These are phyloP conservation scores for Discostella pseudostelligera DNA, from an alignment of 108 stramenopile species.

Conservation along the genomic window DNA sequence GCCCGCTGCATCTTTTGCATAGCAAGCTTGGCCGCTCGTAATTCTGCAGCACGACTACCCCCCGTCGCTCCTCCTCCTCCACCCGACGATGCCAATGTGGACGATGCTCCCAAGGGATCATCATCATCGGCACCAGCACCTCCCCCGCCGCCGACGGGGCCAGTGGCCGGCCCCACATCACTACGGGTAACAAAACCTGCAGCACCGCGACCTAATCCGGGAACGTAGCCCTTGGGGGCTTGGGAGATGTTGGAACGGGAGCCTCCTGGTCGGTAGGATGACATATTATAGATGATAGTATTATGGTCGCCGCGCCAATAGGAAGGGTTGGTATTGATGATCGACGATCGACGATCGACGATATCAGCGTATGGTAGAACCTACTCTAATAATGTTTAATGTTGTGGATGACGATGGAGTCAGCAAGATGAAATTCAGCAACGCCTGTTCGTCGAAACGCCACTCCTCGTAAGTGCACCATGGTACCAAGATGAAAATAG, in stretches of 20 bases:
- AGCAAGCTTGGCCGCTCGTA: slow-evolving; percentile 50
- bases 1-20: slow-evolving; percentile 49
- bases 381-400: too few relatives aligned
- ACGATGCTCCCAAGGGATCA: slow-evolving; percentile 40
- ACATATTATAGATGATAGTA: slow-evolving; percentile 1
- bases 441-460: too few relatives aligned
- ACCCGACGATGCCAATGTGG: slow-evolving; percentile 1
- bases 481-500: too few relatives aligned
- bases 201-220: slow-evolving; percentile 96
- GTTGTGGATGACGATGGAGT: too few relatives aligned
- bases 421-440: too few relatives aligned
- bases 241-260: slow-evolving; percentile 17
- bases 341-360: neutral
- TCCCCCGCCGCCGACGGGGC: slow-evolving; percentile 15
- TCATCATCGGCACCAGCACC: slow-evolving; percentile 26
- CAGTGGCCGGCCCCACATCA: slow-evolving; percentile 88
- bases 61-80: slow-evolving; percentile 15
- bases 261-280: slow-evolving; percentile 23
- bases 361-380: too few relatives aligned
- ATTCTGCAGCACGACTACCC: slow-evolving; percentile 49
- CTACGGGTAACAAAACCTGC: slow-evolving; percentile 96
- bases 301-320: too few relatives aligned
- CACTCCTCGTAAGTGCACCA: too few relatives aligned
- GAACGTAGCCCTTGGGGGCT: slow-evolving; percentile 88
- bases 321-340: too few relatives aligned